These are phyloP conservation scores for Collybia sordida DNA, from an alignment of 768 basidiomycete species.

Conservation along the genomic window DNA sequence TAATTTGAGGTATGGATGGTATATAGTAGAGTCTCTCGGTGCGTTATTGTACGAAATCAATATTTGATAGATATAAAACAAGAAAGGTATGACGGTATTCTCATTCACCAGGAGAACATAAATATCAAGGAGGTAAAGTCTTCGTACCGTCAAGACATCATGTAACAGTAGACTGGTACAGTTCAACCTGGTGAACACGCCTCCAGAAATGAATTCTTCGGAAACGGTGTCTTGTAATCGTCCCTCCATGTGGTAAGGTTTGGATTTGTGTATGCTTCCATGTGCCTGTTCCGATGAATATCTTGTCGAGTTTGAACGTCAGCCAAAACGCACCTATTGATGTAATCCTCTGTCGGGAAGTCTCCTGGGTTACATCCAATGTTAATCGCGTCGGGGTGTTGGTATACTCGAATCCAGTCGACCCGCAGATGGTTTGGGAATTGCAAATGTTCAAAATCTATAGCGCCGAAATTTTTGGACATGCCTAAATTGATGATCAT, in stretches of 20 bases:
- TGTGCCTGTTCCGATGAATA: conserved; percentile 30
- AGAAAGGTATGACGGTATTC: no score
- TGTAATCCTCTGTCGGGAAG: conserved; percentile 68
- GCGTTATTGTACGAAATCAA: not conserved
- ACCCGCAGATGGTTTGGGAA: conserved; percentile 55
- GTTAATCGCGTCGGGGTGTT: conserved; percentile 50
- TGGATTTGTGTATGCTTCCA: conserved; percentile 69
- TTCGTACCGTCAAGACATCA: not conserved
- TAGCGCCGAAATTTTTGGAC: conserved; percentile 70
- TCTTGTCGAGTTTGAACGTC: not conserved
- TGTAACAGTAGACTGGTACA: no score
- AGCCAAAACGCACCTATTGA: conserved; percentile 42
- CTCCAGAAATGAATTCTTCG: conserved; percentile 50
- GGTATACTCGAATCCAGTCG: conserved; percentile 65
- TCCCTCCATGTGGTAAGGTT: conserved; percentile 45
- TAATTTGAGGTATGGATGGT: not conserved
- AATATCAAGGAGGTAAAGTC: no score
- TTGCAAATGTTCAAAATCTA: conserved; percentile 62
- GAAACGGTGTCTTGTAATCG: conserved; percentile 50
- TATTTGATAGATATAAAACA: not conserved
- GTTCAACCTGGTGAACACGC: conserved; percentile 13
- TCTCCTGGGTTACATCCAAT: conserved; percentile 66
- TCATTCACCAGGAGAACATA: no score
- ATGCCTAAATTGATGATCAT: conserved; percentile 80
- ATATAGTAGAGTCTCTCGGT: not conserved